phyloP scores from a whole-genome alignment of 352 stramenopile genomes.

The Pythium coloratum region DNA sequence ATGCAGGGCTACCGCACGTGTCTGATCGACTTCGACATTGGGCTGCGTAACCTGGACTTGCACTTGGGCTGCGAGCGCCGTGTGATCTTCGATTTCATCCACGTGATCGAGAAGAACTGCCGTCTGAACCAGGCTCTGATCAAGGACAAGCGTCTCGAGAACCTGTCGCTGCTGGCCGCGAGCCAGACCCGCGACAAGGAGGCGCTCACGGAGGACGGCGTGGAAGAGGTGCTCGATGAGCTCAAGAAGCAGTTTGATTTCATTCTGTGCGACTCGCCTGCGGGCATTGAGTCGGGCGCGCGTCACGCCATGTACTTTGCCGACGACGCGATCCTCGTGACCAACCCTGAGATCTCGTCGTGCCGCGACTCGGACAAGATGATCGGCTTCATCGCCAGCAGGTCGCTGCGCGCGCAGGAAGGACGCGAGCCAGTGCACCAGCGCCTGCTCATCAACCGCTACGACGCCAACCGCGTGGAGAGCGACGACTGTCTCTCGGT shows the following conservation, averaged over 20 bases:
- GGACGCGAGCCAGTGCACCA: conserved; percentile 72
- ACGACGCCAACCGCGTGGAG: conserved; percentile 88
- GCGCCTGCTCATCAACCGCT: conserved; percentile 90
- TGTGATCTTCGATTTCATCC: conserved; percentile 95
- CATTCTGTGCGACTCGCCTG: conserved; percentile 90
- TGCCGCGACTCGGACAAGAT: conserved; percentile 95
- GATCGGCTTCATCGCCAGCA: conserved; percentile 93
- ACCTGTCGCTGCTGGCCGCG: conserved; percentile 84
- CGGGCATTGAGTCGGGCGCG: conserved; percentile 89
- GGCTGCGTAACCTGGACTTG: conserved; percentile 91
- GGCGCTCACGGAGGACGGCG: conserved; percentile 85
- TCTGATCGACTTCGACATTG: conserved; percentile 95
- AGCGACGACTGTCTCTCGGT: conserved; percentile 90
- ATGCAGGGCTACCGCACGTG: conserved; percentile 85
- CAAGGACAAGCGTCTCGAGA: conserved; percentile 87
- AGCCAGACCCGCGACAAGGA: conserved; percentile 92
- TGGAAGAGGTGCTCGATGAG: conserved; percentile 83
- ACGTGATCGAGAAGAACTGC: conserved; percentile 92
- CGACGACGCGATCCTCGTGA: conserved; percentile 92
- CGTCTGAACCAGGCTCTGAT: conserved; percentile 88
- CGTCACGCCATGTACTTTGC: conserved; percentile 93
- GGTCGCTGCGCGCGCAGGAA: conserved; percentile 84
- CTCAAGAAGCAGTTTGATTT: conserved; percentile 86
- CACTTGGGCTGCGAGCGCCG: conserved; percentile 91
- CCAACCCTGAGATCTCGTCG: conserved; percentile 92